These are phyloP conservation scores for Phytophthora pini DNA, from an alignment of 352 stramenopile genomes.

Conservation along the genomic window DNA sequence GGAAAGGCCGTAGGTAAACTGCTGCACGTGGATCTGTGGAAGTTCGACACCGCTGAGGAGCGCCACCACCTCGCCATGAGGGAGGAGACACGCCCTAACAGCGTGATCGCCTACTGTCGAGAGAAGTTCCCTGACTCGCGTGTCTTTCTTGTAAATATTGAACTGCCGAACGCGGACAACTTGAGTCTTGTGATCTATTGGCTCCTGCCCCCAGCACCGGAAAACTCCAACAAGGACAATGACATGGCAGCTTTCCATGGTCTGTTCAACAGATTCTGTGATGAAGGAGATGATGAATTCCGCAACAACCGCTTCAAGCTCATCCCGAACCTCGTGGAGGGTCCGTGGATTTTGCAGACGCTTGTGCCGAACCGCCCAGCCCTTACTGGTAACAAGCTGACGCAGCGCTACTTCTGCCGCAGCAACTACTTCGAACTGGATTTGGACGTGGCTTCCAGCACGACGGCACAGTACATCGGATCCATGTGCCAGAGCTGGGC, in stretches of 20 bases:
- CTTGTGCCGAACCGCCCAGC: slow-evolving; percentile 86
- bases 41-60: slow-evolving; percentile 42
- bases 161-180: slow-evolving; percentile 77
- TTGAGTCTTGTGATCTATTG: slow-evolving; percentile 83
- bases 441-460: slow-evolving; percentile 84
- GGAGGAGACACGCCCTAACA: slow-evolving; percentile 49
- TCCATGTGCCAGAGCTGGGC: slow-evolving; percentile 82
- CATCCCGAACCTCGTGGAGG: slow-evolving; percentile 87
- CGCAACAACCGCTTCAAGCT: slow-evolving; percentile 89
- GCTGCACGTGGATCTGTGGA: slow-evolving; percentile 76
- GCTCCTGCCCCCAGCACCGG: slow-evolving; percentile 47
- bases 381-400: slow-evolving; percentile 88
- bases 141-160: slow-evolving; percentile 89
- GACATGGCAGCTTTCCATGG: slow-evolving; percentile 55
- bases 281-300: slow-evolving; percentile 53
- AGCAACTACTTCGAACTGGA: slow-evolving; percentile 90
- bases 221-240: slow-evolving; percentile 9
- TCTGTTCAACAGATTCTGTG: slow-evolving; percentile 65
- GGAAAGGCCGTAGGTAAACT: slow-evolving; percentile 56
- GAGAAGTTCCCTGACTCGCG: slow-evolving; percentile 61
- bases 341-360: slow-evolving; percentile 83
- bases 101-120: slow-evolving; percentile 56
- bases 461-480: slow-evolving; percentile 79
- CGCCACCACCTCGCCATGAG: slow-evolving; percentile 65
- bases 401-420: slow-evolving; percentile 82